A percentile compares a stretch with the other conserved stretches of the same genome.
Evolutionary conservation across 768 basidiomycete genomes (phyloP).

Genomic region (Termitomyces sp.): DNA sequence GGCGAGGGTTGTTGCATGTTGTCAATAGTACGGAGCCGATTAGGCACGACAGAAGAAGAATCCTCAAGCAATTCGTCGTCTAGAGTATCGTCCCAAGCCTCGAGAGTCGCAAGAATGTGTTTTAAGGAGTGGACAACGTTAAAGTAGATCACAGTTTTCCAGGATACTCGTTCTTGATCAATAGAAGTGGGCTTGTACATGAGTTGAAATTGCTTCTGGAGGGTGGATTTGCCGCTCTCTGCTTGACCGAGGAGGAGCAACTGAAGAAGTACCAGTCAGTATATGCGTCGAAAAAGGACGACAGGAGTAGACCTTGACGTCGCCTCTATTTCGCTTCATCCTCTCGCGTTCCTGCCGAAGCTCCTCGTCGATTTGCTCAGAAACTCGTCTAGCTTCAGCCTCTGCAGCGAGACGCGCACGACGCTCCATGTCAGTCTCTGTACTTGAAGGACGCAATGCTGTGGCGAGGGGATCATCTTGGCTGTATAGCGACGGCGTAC

Average conservation of each 20-base stretch:
- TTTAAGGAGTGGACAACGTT: conserved; percentile 69
- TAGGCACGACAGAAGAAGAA: conserved; percentile 18
- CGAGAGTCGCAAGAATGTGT: conserved; percentile 59
- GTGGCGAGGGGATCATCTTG: conserved; percentile 72
- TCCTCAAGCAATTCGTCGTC: conserved; percentile 42
- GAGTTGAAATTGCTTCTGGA: conserved; percentile 77
- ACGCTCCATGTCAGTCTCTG: conserved; percentile 65
- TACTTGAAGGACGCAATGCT: conserved; percentile 56
- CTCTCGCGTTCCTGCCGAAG: conserved; percentile 65
- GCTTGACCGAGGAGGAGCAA: conserved; percentile 73
- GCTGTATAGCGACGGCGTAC: conserved; percentile 68
- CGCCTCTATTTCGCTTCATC: conserved; percentile 57
- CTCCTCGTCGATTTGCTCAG: conserved; percentile 80
- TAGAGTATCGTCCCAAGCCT: conserved; percentile 54
- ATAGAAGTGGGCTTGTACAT: conserved; percentile 72
- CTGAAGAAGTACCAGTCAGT: conserved; percentile 31
- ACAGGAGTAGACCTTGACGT: conserved; percentile 55
- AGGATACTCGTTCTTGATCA: conserved; percentile 63
- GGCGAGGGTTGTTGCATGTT: conserved; percentile 33
- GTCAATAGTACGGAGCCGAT: conserved; percentile 23
- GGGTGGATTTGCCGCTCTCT: conserved; percentile 72
- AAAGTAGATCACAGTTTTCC: conserved; percentile 73
- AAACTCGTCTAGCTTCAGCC: conserved; percentile 68
- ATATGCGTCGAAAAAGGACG: conserved; percentile 23
- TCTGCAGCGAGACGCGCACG: conserved; percentile 55